A percentile compares a stretch with the other conserved stretches of the same genome.
These are phyloP conservation scores for Cymbidium sinense DNA, from an alignment of 106 monocot genomes.

Conservation along the genomic window DNA sequence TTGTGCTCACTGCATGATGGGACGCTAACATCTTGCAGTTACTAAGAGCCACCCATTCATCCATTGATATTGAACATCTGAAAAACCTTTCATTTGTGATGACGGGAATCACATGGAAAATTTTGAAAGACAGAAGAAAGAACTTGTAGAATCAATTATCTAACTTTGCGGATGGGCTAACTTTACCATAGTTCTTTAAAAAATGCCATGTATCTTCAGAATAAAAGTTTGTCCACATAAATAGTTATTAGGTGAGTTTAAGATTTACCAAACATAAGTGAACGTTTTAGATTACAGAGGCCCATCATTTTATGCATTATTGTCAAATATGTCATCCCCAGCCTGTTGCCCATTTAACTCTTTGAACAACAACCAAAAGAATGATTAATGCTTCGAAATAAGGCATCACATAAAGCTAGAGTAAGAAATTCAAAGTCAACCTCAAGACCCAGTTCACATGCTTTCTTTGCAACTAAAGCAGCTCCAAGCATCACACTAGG, in stretches of 20 bases:
- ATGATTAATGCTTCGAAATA: neutral
- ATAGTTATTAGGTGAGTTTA: neutral
- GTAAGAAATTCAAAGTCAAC: constrained; percentile 21
- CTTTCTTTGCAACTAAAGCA: constrained; percentile 94
- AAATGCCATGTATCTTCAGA: neutral
- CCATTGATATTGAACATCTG: too few species aligned
- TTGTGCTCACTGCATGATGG: too few species aligned
- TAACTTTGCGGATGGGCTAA: too few species aligned
- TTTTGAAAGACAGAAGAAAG: too few species aligned
- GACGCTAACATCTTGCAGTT: too few species aligned
- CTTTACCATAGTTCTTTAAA: neutral
- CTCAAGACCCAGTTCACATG: constrained; percentile 91
- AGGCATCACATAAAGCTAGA: neutral
- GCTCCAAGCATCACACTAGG: constrained; percentile 97
- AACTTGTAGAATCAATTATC: too few species aligned
- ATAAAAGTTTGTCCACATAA: neutral
- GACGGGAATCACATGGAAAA: too few species aligned
- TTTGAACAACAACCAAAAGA: neutral
- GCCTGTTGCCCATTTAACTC: neutral
- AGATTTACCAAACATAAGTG: neutral
- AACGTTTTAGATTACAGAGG: neutral
- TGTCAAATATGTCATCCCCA: neutral
- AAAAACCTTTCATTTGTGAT: too few species aligned
- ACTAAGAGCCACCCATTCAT: too few species aligned
- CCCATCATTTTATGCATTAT: neutral